A percentile compares a stretch with the other conserved stretches of the same genome.
Evolutionary conservation across 2,329 filamentous ascomycete species (phyloP).

Genomic region (Scorias spongiosa): DNA sequence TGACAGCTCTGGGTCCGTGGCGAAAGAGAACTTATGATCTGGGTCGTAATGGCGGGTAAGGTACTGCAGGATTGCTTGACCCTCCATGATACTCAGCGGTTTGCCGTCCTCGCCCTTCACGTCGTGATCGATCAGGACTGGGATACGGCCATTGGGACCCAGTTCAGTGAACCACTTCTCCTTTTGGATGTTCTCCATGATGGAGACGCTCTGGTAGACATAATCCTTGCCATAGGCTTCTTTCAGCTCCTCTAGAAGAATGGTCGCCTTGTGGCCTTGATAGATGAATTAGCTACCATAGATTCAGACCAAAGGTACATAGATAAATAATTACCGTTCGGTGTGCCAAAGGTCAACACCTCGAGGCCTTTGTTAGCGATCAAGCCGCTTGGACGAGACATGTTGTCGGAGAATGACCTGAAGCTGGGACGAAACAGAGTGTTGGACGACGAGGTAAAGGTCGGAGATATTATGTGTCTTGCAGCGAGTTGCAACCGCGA

Average conservation of each 20-base stretch:
- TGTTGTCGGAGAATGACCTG: conserved; percentile 2
- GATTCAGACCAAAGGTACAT: not conserved
- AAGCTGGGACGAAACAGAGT: too few species aligned
- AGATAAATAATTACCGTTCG: conserved; percentile 20
- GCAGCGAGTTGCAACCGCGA: too few species aligned
- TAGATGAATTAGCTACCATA: conserved; percentile 1
- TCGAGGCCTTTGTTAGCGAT: conserved; percentile 50
- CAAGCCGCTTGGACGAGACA: conserved; percentile 37
- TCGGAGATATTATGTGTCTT: too few species aligned
- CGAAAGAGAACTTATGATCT: conserved; percentile 31
- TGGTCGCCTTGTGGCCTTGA: conserved; percentile 35
- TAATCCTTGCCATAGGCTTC: conserved; percentile 49
- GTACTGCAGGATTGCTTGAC: conserved; percentile 29
- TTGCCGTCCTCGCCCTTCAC: conserved; percentile 24
- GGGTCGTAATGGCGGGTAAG: conserved; percentile 32
- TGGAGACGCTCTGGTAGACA: conserved; percentile 44
- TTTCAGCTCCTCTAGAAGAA: conserved; percentile 51
- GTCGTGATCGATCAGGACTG: conserved; percentile 52
- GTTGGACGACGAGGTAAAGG: too few species aligned
- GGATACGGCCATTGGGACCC: conserved; percentile 51
- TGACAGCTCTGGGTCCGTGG: conserved; percentile 30
- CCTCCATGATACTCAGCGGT: conserved; percentile 35
- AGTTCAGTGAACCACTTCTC: conserved; percentile 50
- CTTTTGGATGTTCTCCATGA: conserved; percentile 48
- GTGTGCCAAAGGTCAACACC: conserved; percentile 41